These are phyloP conservation scores for Phytophthora ramorum DNA, from an alignment of 352 stramenopile species.

Conservation along the genomic window DNA sequence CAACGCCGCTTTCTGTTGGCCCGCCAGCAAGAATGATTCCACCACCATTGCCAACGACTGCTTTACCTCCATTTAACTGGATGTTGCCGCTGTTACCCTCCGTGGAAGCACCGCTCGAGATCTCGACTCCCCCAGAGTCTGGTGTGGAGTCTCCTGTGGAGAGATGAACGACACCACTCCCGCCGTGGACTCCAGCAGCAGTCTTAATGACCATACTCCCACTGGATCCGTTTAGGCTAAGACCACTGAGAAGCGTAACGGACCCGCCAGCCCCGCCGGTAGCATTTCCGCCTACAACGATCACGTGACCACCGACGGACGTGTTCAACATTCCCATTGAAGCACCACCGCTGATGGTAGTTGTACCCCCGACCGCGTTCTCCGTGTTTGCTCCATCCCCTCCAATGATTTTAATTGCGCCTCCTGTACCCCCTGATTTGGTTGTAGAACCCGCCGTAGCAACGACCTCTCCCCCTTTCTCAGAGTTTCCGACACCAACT, in stretches of 20 bases:
- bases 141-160: slow-evolving; percentile 38
- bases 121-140: slow-evolving; percentile 49
- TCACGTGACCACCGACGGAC: slow-evolving; percentile 49
- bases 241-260: slow-evolving; percentile 53
- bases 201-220: slow-evolving; percentile 47
- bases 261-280: slow-evolving; percentile 50
- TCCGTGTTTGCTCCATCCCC: slow-evolving; percentile 33
- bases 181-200: slow-evolving; percentile 17
- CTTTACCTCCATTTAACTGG: slow-evolving; percentile 53
- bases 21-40: slow-evolving; percentile 58
- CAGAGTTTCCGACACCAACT: slow-evolving; percentile 40
- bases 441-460: slow-evolving; percentile 40
- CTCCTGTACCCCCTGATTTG: slow-evolving; percentile 39
- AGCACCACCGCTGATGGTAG: slow-evolving; percentile 49
- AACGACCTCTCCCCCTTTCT: slow-evolving; percentile 34
- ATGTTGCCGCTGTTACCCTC: slow-evolving; percentile 60
- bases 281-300: slow-evolving; percentile 53
- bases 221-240: slow-evolving; percentile 42
- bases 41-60: slow-evolving; percentile 44
- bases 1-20: slow-evolving; percentile 43
- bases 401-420: slow-evolving; percentile 33
- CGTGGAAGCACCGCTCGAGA: slow-evolving; percentile 57
- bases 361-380: slow-evolving; percentile 52
- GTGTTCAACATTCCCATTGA: slow-evolving; percentile 40
- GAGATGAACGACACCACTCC: slow-evolving; percentile 44